These are phyloP conservation scores for Delitschia confertaspora DNA, from an alignment of 495 filamentous ascomycete genomes.

Conservation along the genomic window DNA sequence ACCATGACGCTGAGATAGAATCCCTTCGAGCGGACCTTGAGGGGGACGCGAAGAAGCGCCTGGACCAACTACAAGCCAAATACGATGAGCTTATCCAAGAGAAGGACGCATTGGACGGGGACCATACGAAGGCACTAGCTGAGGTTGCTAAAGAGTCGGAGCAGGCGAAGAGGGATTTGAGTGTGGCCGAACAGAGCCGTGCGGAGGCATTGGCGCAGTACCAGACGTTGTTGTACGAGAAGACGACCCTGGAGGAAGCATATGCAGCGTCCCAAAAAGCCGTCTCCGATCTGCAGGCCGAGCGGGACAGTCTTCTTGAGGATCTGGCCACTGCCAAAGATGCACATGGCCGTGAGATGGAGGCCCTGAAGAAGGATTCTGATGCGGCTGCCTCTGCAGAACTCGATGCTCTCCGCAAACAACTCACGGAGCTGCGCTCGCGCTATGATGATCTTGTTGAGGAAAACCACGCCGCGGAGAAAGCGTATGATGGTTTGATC, in stretches of 20 bases:
- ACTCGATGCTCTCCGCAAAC: too few species aligned
- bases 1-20: constrained; percentile 25
- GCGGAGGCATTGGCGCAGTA: too few species aligned
- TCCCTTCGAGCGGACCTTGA: constrained; percentile 24
- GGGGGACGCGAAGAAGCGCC: constrained; percentile 22
- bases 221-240: constrained; percentile 10
- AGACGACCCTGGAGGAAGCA: constrained; percentile 11
- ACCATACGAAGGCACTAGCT: constrained; percentile 3
- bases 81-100: constrained; percentile 14
- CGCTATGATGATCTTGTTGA: constrained; percentile 9
- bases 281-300: constrained; percentile 16
- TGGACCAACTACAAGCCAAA: constrained; percentile 19
- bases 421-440: constrained; percentile 12
- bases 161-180: background rate
- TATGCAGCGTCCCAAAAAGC: constrained; percentile 6
- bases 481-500: constrained; percentile 7
- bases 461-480: constrained; percentile 15
- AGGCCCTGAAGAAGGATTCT: constrained; percentile 18
- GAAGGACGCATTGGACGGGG: constrained; percentile 4
- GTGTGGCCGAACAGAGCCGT: constrained; percentile 3
- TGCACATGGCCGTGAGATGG: constrained; percentile 16
- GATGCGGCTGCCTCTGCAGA: too few species aligned
- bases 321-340: constrained; percentile 20
- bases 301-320: constrained; percentile 8
- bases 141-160: constrained; percentile 7